Evolutionary conservation across 2,329 filamentous ascomycete species (phyloP), one percentile per base, ranked within the genome.

Genomic region (Arthrobotrys sinensis): DNA sequence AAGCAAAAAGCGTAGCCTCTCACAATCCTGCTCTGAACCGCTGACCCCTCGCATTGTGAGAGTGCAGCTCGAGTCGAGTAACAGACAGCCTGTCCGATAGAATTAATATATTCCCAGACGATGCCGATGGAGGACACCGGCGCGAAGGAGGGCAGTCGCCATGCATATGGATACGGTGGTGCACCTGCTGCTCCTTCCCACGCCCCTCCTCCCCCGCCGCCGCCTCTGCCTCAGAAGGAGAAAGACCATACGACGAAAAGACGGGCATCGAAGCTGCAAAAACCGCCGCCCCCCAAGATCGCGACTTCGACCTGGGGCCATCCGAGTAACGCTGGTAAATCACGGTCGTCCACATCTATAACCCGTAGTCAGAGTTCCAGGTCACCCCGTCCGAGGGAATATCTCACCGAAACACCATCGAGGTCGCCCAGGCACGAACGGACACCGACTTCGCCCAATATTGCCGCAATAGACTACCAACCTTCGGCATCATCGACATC

Each of bases 111-210:
- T 45, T 60, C 12, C 40, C 24, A 55, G 45, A 66, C 65, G n/a
- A 77, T 77, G 73, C 73, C 73, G 73, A 77, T 77, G 73, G 73
- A 77, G 66, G 73, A 77, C 69, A 53, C 66, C 50, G 73, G 66
- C 73, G 73, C 73, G 73, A 71, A 71, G 73, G 73, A 77, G 57
- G 62, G 50, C 65, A 36, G 57, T 48, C 48, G 52, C 28, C 21
- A 53, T 52, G 60, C 38, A n/a, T 46, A 28, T 19, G 16, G 12
- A 5, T 60, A 60, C 40, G 21, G 32, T 38, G 34, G 32, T 34
- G 11, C 40, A 65, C 73, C 43, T 12, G 19, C 50, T 36, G 53
- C 53, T 52, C 72, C 64, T 45, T 76, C 64, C 21, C 72, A 69
- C 48, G 64, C 72, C 46, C 73, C 73, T 69, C 66, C 50, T 36